These are phyloP conservation scores for Suillus weaverae DNA, from an alignment of 768 basidiomycete species.

Conservation along the genomic window DNA sequence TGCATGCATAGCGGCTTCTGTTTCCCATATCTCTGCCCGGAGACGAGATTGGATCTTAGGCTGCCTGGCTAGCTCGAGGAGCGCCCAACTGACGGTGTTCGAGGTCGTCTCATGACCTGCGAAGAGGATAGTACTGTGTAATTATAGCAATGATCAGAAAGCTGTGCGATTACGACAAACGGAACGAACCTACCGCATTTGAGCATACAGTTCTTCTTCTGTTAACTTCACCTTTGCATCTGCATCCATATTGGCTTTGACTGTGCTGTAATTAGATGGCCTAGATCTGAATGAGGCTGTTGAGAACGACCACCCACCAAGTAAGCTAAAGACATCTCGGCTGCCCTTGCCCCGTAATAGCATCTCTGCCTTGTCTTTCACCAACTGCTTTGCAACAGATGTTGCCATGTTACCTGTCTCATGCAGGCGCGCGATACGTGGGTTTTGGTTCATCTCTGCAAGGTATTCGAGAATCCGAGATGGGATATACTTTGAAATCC, in stretches of 20 bases:
- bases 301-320: slow-evolving; percentile 32
- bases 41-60: slow-evolving; percentile 60
- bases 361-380: slow-evolving; percentile 16
- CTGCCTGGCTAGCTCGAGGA: slow-evolving; percentile 61
- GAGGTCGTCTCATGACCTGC: slow-evolving; percentile 65
- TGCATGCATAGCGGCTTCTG: slow-evolving; percentile 26
- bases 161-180: neutral
- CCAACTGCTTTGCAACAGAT: slow-evolving; percentile 10
- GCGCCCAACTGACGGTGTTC: slow-evolving; percentile 56
- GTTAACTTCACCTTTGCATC: slow-evolving; percentile 26
- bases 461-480: slow-evolving; percentile 34
- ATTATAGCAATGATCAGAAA: neutral
- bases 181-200: slow-evolving; percentile 20
- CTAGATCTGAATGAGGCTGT: neutral
- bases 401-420: neutral
- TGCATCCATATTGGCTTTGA: slow-evolving; percentile 30
- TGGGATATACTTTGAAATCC: slow-evolving; percentile 33
- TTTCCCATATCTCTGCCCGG: slow-evolving; percentile 51
- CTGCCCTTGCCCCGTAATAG: slow-evolving; percentile 9
- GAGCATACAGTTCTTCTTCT: slow-evolving; percentile 13
- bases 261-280: slow-evolving; percentile 8
- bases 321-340: slow-evolving; percentile 28
- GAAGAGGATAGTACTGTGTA: slow-evolving; percentile 43
- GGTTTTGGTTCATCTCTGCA: slow-evolving; percentile 25
- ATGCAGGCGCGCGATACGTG: slow-evolving; percentile 14